Evolutionary conservation across 495 filamentous ascomycete species (phyloP), one percentile per base, ranked within the genome.

Genomic region (Neurospora africana): DNA sequence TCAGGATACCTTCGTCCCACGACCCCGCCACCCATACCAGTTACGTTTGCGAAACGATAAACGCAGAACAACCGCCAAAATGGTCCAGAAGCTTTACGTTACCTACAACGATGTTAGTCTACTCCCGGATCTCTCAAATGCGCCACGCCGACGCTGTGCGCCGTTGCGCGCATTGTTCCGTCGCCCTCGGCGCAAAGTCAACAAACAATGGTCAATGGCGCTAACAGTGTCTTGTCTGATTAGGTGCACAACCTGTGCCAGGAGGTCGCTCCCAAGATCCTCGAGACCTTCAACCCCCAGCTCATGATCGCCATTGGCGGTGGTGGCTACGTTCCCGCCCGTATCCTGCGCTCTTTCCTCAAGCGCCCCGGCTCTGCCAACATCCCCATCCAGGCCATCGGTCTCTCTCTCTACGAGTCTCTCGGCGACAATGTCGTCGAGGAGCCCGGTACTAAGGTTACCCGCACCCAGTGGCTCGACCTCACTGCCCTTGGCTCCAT

Each of bases 361-460:
- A 98, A 97, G 86, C 89, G 89, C 78, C 86, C 92, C 69, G 92
- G 91, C 73, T 88, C 87, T 75, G 87, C 93, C 80, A 99, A 99
- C 84, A 99, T 99, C 80, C 95, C 95, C 72, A 99, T 99, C 82
- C 95, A 99, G 87, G 95, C 95, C 40, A 99, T 99, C 80, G 95
- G 95, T 68, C 91, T 99, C 67, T 97, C 94, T 33, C 90, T 99
- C 69, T 99, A 99, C 84, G 95, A 99, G 83, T 86, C 88, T 44
- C 90, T 98, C 37, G 86, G 91, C 76, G 82, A 84, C 71, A 74
- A 80, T 35, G 82, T 82, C 68, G 78, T 84, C 58, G 94, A 97
- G 81, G 81, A 85, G 71, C 89, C 90, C 36, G 95, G 96, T 70
- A 97, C 92, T 74, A 95, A 97, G 82, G 95, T 99, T 71, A 98